Conservation (phyloP, 1,139 yeast species). For the Candida buenavistaensis region DNA sequence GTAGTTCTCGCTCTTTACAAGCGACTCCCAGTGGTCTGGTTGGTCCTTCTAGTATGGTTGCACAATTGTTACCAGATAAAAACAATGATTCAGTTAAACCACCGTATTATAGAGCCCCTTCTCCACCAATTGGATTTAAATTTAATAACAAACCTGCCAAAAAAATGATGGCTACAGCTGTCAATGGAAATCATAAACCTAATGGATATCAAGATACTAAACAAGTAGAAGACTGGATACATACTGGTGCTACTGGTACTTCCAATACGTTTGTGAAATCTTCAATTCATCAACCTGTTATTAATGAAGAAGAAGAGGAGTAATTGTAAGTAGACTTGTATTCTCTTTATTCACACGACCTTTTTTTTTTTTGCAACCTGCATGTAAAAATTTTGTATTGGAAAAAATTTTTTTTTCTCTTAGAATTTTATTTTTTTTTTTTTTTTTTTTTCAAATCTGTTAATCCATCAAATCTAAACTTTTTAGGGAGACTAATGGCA, state of each 20-base stretch:
- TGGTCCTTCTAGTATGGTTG: no score
- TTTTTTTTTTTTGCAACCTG: conserved; percentile 4
- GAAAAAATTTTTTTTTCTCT: no score
- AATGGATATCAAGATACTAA: conserved; percentile 14
- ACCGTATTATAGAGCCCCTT: conserved; percentile 24
- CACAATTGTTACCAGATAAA: background rate
- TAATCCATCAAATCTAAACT: background rate
- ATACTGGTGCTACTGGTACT: conserved; percentile 5
- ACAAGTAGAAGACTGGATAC: conserved; percentile 16
- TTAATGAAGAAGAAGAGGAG: conserved; percentile 30
- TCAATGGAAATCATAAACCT: conserved; percentile 7
- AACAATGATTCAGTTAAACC: conserved; percentile 1
- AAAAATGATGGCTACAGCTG: conserved; percentile 5
- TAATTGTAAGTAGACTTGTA: no score
- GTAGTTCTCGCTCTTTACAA: conserved; percentile 5
- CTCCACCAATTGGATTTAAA: conserved; percentile 37
- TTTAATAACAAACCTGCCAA: conserved; percentile 9
- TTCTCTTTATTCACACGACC: no score
- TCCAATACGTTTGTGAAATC: conserved; percentile 8
- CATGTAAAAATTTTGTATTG: conserved; percentile 5
- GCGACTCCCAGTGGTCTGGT: conserved; percentile 1
- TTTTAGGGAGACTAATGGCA: conserved; percentile 26
- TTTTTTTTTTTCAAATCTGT: conserved; percentile 6
- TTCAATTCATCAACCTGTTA: conserved; percentile 22
- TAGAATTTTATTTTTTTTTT: no score